Base-by-base conservation (phyloP, 2,329 filamentous ascomycete species). In the Trichoderma atroviride region DNA sequence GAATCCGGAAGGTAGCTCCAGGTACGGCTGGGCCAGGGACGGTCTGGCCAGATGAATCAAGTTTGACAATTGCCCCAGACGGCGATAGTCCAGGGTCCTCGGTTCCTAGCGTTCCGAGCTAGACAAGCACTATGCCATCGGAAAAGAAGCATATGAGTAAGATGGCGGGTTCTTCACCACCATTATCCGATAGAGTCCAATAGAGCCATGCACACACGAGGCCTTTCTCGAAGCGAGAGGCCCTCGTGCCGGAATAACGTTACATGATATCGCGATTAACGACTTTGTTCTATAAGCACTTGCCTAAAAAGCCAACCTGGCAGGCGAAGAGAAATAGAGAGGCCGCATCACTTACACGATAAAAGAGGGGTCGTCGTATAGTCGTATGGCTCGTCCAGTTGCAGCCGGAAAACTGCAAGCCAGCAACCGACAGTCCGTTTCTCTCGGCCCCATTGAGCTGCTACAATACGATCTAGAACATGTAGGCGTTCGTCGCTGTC, bases 1-100 rank as follows among this genome's bases (percentile, higher is more conserved):
- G 43, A 68, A 68, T 68, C 57, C 57, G 65, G 65, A 68, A 68
- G 65, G 65, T 68, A 47, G 57, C 65, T 61, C 65, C 57, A 61
- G 24, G 29, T 33, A 55, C 55, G 63, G 63, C 63, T 52, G n/a
- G 43, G 11, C 22, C 53, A 33, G n/a, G 29, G 35, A 37, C 53
- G 53, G 13, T 37, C 33, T 66, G 63, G 29, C 63, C 63, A 24
- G 37, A n/a, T 40, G 53, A 37, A 52, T 50, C 37, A 66, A 57
- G 53, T 57, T 31, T 33, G 53, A 52, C 50, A 40, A 52, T 27
- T 27, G 35, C 55, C 61, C 63, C 55, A 40, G 63, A 50, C 29
- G 29, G n/a, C 53, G 29, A 59, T 57, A 27, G 37, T 56, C 24
- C 52, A 65, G 52, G 62, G 35, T 52, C 24, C 43, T 13, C 19